phyloP scores from a whole-genome alignment of 306 rosid species.

The Vigna angularis region DNA sequence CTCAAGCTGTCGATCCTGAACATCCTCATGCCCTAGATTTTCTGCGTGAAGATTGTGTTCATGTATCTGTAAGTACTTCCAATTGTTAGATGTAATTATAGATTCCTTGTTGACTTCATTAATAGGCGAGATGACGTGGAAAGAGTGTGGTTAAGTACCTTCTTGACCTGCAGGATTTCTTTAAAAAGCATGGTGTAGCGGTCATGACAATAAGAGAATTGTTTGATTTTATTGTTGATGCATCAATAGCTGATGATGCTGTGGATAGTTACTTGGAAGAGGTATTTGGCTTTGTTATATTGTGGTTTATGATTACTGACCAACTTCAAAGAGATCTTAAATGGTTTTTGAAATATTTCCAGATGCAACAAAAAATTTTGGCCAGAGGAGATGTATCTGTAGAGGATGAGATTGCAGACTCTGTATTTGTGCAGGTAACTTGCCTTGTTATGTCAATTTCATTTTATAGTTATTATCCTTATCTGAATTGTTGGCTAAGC shows the following conservation, averaged over 20 bases:
- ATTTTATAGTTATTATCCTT: not conserved
- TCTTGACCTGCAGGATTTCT: slow-evolving; percentile 73
- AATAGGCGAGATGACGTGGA: not conserved
- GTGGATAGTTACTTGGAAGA: slow-evolving; percentile 83
- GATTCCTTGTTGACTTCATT: slow-evolving; percentile 24
- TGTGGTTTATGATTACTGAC: slow-evolving; percentile 17
- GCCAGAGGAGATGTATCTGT: slow-evolving; percentile 69
- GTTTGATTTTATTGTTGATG: slow-evolving; percentile 90
- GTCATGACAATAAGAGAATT: slow-evolving; percentile 85
- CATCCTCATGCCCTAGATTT: slow-evolving; percentile 90
- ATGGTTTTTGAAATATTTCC: slow-evolving; percentile 22
- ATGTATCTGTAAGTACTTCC: slow-evolving; percentile 68
- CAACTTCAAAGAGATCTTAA: slow-evolving; percentile 30
- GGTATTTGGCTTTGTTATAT: slow-evolving; percentile 48
- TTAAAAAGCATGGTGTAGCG: slow-evolving; percentile 87
- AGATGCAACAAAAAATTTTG: slow-evolving; percentile 70
- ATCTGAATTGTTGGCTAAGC: not conserved
- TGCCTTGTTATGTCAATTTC: slow-evolving; percentile 26
- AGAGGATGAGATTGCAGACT: slow-evolving; percentile 89
- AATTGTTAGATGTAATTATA: not conserved
- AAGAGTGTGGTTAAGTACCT: slow-evolving; percentile 31
- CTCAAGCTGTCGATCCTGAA: slow-evolving; percentile 94
- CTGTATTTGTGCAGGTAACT: slow-evolving; percentile 75
- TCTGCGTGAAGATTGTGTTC: slow-evolving; percentile 81
- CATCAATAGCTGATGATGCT: slow-evolving; percentile 75